Evolutionary conservation across 352 stramenopile species (phyloP), one percentile per base, ranked within the genome.

Genomic region (Plasmopara viticola): DNA sequence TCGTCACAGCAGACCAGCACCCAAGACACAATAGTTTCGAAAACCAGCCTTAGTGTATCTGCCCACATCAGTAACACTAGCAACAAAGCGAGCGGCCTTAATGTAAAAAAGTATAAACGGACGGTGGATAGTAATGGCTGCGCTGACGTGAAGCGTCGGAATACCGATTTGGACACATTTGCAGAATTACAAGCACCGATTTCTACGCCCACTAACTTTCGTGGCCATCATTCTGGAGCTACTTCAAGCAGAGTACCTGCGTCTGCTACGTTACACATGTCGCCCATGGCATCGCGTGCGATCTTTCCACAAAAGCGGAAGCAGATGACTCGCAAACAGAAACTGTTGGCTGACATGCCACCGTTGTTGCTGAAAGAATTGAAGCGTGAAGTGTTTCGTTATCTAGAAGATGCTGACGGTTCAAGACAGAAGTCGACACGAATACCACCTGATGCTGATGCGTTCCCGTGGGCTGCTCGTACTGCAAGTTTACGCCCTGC

Each of bases 241-340:
- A 53, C 47, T 33, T 14, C 45, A 14, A 61, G 46, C 41, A 57
- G 35, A 54, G 41, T 37, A n/a, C 53, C 58, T 6, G 48, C 57
- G 4, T 31, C 57, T 15, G 39, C 48, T 5, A 66, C 48, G 4
- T 42, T 66, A 17, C 51, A 68, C 40, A 72, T 72, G 29, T 72
- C 64, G 12, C 64, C 66, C 1, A 55, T 68, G 55, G 31, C 53
- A 9, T 62, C 52, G 17, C 60, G 53, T 5, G 60, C 54, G 39
- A 53, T 46, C 30, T 45, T 51, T 38, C 60, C 44, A 28, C 52
- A 63, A 12, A 69, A 68, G 25, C 51, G 60, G 48, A 64, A 66
- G 31, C 31, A 58, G 9, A 15, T 78, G 40, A 71, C 60, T 6
- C 58, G 62, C 15, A 84, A 77, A 54, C 56, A 82, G 25, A 70